These are phyloP conservation scores for Euclidium syriacum DNA, from an alignment of 345 rosid genomes.

Conservation along the genomic window DNA sequence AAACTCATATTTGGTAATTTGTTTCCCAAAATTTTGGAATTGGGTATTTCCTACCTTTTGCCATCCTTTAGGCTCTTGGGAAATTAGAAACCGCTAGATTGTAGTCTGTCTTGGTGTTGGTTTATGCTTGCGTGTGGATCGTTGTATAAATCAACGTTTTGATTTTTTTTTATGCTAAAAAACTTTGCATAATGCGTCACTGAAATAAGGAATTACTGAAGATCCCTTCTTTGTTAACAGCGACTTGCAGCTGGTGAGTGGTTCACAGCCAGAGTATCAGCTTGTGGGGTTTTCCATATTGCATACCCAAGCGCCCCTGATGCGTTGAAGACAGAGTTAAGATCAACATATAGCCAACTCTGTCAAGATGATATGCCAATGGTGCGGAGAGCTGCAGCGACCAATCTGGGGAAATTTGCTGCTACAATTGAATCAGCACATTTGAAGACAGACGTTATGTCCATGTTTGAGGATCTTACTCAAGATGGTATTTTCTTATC, in stretches of 20 bases:
- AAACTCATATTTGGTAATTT: background rate
- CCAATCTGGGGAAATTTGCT: constrained; percentile 91
- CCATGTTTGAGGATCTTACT: constrained; percentile 87
- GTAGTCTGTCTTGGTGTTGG: background rate
- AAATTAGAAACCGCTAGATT: background rate
- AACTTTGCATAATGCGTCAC: background rate
- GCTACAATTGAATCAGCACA: constrained; percentile 79
- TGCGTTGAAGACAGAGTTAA: constrained; percentile 56
- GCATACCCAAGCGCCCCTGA: constrained; percentile 92
- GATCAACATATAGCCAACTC: constrained; percentile 62
- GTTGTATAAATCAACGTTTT: background rate
- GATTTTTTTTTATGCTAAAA: background rate
- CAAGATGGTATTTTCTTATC: constrained; percentile 69
- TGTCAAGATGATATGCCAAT: constrained; percentile 99
- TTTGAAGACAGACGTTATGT: constrained; percentile 82
- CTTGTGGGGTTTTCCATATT: constrained; percentile 88
- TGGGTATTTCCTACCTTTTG: background rate
- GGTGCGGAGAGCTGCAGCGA: constrained; percentile 96
- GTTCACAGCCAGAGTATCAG: constrained; percentile 93
- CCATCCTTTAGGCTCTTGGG: background rate
- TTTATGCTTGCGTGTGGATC: background rate
- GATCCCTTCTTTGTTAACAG: constrained; percentile 31
- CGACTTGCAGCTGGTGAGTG: constrained; percentile 96
- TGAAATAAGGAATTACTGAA: background rate
- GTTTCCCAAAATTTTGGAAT: background rate